Evolutionary conservation across 345 rosid species (phyloP).

Genomic region (Luvunga scandens): DNA sequence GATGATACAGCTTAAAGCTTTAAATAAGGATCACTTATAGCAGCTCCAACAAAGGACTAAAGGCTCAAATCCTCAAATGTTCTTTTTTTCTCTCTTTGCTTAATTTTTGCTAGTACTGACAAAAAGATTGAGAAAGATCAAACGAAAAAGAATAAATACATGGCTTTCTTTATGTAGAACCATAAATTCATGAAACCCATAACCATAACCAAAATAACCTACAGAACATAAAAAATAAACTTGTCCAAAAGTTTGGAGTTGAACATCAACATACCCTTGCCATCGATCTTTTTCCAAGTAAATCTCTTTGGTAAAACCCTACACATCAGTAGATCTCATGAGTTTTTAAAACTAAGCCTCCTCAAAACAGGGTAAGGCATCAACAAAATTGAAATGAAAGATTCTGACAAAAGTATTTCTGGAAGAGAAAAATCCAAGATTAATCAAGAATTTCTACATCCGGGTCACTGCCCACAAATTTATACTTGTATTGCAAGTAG

Average conservation of each 20-base stretch:
- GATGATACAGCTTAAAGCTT: not conserved
- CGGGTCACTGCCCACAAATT: not conserved
- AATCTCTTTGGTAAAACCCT: conserved; percentile 99
- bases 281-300: conserved; percentile 94
- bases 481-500: not conserved
- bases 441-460: not conserved
- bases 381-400: not conserved
- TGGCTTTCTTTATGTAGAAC: not conserved
- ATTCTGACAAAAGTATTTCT: not conserved
- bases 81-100: not conserved
- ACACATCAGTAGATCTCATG: conserved; percentile 19
- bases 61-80: not conserved
- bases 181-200: not conserved
- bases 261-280: conserved; percentile 75
- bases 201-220: not conserved
- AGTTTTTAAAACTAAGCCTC: not conserved
- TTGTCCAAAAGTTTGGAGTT: conserved; percentile 7
- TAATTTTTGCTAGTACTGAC: not conserved
- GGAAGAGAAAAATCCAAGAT: not conserved
- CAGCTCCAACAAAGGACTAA: not conserved
- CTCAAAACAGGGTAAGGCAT: not conserved
- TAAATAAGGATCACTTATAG: not conserved
- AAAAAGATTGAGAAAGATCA: not conserved
- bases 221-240: not conserved
- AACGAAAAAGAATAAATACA: not conserved